These are phyloP conservation scores for Naematelia aurantialba DNA, from an alignment of 768 basidiomycete species.

Conservation along the genomic window DNA sequence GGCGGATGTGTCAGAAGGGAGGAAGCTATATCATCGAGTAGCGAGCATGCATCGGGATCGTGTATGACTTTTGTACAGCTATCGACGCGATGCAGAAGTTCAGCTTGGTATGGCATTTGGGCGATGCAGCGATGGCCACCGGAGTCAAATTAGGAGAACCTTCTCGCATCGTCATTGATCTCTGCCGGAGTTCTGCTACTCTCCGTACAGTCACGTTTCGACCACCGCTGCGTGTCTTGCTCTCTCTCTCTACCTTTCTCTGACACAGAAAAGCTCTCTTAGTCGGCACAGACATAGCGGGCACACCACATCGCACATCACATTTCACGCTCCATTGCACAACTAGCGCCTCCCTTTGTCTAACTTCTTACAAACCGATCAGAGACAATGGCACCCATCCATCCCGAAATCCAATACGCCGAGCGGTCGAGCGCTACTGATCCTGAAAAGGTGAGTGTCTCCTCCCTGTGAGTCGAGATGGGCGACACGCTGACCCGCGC, in stretches of 20 bases:
- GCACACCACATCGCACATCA: too few species aligned
- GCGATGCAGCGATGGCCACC: too few species aligned
- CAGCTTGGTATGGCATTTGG: too few species aligned
- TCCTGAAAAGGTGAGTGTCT: slow-evolving; percentile 62
- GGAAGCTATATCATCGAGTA: neutral
- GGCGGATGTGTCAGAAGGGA: neutral
- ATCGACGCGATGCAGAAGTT: too few species aligned
- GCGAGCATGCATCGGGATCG: neutral
- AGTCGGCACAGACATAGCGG: too few species aligned
- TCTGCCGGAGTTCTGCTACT: neutral
- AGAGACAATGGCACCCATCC: slow-evolving; percentile 48
- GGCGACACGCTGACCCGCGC: too few species aligned
- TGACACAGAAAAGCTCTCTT: neutral
- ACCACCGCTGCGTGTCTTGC: neutral
- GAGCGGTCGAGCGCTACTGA: slow-evolving; percentile 72
- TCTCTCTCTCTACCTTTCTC: neutral
- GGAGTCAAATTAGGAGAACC: neutral
- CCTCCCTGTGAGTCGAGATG: slow-evolving; percentile 11
- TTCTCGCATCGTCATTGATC: neutral
- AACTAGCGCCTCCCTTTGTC: too few species aligned
- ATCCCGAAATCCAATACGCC: slow-evolving; percentile 92
- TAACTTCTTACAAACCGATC: neutral
- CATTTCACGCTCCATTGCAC: too few species aligned
- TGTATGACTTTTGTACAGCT: neutral
- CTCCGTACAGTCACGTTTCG: too few species aligned